Evolutionary conservation across 345 rosid species (phyloP).

Genomic region (Crucihimalaya himalaica): DNA sequence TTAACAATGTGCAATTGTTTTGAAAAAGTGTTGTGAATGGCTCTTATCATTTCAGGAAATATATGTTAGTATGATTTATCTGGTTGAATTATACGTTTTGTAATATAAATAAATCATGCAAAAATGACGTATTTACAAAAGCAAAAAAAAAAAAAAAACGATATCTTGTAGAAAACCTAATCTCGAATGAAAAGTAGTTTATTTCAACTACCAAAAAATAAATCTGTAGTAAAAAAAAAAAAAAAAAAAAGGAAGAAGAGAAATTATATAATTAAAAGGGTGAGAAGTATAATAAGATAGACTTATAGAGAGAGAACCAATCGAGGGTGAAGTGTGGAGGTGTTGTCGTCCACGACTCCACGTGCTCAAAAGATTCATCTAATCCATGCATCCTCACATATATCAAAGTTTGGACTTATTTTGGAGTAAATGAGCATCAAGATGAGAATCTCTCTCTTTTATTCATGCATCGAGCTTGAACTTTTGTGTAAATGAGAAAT

Average conservation of each 20-base stretch:
- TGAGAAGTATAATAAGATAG: background rate
- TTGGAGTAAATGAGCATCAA: conserved; percentile 19
- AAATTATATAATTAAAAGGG: background rate
- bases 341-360: conserved; percentile 19
- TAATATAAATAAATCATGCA: background rate
- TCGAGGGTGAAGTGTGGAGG: conserved; percentile 1
- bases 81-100: background rate
- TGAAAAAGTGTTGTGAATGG: background rate
- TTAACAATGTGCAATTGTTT: background rate
- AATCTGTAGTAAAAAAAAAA: no score
- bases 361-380: conserved; percentile 7
- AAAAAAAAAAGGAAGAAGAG: no score
- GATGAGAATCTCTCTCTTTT: background rate
- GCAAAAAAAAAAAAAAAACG: no score
- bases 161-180: background rate
- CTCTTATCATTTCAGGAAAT: background rate
- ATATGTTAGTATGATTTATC: background rate
- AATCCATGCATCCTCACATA: conserved; percentile 14
- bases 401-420: background rate
- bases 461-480: background rate
- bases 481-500: background rate
- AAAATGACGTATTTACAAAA: background rate
- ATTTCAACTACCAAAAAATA: background rate
- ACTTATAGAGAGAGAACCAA: conserved; percentile 6
- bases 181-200: background rate